Evolutionary conservation across 495 filamentous ascomycete genomes (phyloP), one percentile per base, ranked within the genome.

Genomic region (Haplographium delicatum): DNA sequence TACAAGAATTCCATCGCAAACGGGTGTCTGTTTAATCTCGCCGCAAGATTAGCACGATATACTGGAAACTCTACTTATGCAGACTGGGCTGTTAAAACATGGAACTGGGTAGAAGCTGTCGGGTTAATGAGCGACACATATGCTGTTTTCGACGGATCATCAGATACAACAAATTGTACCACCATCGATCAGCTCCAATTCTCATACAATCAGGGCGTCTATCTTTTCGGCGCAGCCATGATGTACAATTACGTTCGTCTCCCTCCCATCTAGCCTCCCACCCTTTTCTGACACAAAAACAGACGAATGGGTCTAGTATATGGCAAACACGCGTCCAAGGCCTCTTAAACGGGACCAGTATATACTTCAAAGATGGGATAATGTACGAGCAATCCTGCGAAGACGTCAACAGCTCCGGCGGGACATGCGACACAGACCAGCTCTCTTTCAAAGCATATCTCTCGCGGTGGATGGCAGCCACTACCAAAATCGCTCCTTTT

Each of bases 361-460:
- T 70, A 47, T 83, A 80, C 62, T 80, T 76, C 57, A 43, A 75
- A 53, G 62, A 73, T 16, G 73, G 69, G 35, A 68, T 82, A 57
- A 80, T 85, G 72, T 79, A 75, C 54, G 88, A 93, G 65, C 68
- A 80, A 50, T 78, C 81, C n/a, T 93, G 88, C 70, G 88, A 91
- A 62, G 65, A 74, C 4, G 64, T 64, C 34, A 60, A 68, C 39
- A 67, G 28, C 9, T 66, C 39, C 10, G 13, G 13, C 25, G 56
- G 57, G 23, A 60, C 44, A 0, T 91, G 88, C 68, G 80, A 88
- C 62, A 78, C 80, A 26, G 87, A 93, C 61, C 86, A 90, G 68
- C 74, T 78, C 31, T 86, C 82, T 31, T 95, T 90, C 80, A 94
- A 91, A 66, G 88, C 85, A 27, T 93, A 89, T 68, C 71, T 91